Percentiles rank a stretch among this genome's conserved stretches.
Evolutionary conservation across 1,139 yeast genomes (phyloP).

Genomic region (Entelexis sorbosivorans): DNA sequence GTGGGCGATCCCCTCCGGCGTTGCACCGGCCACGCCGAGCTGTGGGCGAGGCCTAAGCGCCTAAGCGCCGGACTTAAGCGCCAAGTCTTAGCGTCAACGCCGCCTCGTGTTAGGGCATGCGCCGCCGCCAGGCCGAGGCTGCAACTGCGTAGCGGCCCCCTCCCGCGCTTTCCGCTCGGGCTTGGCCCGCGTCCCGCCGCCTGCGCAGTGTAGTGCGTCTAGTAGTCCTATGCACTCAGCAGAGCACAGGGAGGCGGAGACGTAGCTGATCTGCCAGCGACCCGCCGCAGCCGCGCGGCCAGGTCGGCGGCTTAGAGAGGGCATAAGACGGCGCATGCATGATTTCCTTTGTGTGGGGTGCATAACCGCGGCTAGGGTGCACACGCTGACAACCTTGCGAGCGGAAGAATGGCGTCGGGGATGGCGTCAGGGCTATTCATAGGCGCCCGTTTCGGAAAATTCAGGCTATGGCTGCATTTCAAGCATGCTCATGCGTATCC

Average conservation of each 20-base stretch:
- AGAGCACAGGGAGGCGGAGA: background rate
- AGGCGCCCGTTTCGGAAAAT: background rate
- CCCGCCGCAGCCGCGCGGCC: background rate
- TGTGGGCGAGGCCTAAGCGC: background rate
- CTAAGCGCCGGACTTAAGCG: background rate
- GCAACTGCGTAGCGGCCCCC: no score
- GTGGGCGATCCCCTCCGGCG: no score
- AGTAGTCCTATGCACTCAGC: background rate
- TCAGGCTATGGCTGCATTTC: background rate
- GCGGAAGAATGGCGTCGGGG: background rate
- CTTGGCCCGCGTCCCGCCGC: no score
- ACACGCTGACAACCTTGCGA: background rate
- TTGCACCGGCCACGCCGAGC: no score
- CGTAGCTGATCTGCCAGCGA: background rate
- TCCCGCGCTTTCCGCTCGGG: no score
- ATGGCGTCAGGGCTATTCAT: background rate
- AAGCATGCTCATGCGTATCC: background rate
- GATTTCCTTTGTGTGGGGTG: background rate
- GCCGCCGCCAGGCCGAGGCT: no score
- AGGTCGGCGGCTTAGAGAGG: background rate
- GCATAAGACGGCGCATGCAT: background rate
- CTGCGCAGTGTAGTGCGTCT: no score
- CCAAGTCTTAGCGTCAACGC: background rate
- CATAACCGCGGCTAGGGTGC: background rate
- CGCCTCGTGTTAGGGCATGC: no score